Evolutionary conservation across 306 rosid species (phyloP).

Genomic region (Cyclanthera cordifolia): DNA sequence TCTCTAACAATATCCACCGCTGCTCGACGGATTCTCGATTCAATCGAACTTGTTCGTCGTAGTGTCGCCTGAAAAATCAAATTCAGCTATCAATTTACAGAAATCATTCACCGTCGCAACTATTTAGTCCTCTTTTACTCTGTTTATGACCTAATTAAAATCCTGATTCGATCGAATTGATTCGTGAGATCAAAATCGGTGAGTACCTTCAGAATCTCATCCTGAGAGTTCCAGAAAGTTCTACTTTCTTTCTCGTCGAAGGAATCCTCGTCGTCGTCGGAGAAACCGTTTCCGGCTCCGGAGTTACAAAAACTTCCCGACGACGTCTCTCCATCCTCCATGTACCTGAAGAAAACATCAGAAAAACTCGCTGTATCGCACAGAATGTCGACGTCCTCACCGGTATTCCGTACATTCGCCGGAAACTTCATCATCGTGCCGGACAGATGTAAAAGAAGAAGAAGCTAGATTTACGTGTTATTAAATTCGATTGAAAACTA

Average conservation of each 20-base stretch:
- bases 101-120: not conserved
- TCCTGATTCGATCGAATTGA: not conserved
- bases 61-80: constrained; percentile 6
- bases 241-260: not conserved
- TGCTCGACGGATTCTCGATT: constrained; percentile 42
- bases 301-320: not conserved
- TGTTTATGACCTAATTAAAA: not conserved
- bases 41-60: constrained; percentile 36
- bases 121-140: not conserved
- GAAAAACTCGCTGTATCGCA: constrained; percentile 1
- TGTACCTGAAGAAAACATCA: not conserved
- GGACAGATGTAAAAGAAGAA: no score
- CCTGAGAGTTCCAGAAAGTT: constrained; percentile 4
- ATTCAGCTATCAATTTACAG: not conserved
- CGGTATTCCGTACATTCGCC: not conserved
- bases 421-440: not conserved
- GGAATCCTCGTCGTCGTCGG: not conserved
- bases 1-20: constrained; percentile 41
- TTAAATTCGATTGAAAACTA: not conserved
- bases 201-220: constrained; percentile 1
- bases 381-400: not conserved
- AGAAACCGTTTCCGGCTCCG: not conserved
- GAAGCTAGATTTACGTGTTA: not conserved
- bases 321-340: constrained; percentile 2
- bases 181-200: not conserved